These are phyloP conservation scores for Trametes sanguinea DNA, from an alignment of 768 basidiomycete species.

Conservation along the genomic window DNA sequence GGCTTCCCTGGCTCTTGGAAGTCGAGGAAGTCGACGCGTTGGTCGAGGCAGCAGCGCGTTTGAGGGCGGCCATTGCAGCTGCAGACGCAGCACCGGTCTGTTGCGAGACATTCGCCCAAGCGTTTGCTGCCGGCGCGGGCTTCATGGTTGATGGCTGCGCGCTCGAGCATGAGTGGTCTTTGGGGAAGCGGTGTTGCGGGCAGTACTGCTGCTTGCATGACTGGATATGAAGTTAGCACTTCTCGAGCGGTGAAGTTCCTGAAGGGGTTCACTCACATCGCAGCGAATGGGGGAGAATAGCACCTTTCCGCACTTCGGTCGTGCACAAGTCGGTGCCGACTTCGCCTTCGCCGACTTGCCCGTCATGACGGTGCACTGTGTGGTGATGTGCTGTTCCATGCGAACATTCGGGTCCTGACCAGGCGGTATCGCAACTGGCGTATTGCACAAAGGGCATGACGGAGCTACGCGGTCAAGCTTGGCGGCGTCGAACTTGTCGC, in stretches of 20 bases:
- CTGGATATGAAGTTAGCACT: constrained; percentile 38
- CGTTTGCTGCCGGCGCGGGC: constrained; percentile 23
- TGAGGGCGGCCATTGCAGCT: constrained; percentile 43
- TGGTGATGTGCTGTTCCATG: constrained; percentile 75
- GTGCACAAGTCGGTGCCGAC: constrained; percentile 58
- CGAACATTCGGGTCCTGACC: constrained; percentile 80
- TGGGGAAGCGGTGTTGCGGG: constrained; percentile 76
- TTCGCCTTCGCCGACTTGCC: constrained; percentile 51
- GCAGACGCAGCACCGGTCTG: constrained; percentile 27
- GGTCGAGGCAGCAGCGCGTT: constrained; percentile 41
- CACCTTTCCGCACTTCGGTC: constrained; percentile 67
- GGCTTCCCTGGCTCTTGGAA: constrained; percentile 23
- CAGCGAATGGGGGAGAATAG: constrained; percentile 76
- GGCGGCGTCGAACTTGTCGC: constrained; percentile 68
- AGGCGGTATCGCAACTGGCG: constrained; percentile 71
- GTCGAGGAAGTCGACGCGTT: constrained; percentile 42
- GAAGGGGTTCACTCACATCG: constrained; percentile 51
- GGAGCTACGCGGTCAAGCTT: constrained; percentile 78
- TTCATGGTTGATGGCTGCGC: constrained; percentile 22
- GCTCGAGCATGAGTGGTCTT: constrained; percentile 61
- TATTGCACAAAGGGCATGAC: constrained; percentile 76
- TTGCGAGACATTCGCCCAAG: constrained; percentile 20
- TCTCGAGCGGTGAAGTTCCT: background rate
- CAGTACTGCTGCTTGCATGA: constrained; percentile 75
- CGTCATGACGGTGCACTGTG: constrained; percentile 68